A percentile compares a stretch with the other conserved stretches of the same genome.
Evolutionary conservation across 2,329 filamentous ascomycete genomes (phyloP).

Genomic region (Magnaporthiopsis rhizophila): DNA sequence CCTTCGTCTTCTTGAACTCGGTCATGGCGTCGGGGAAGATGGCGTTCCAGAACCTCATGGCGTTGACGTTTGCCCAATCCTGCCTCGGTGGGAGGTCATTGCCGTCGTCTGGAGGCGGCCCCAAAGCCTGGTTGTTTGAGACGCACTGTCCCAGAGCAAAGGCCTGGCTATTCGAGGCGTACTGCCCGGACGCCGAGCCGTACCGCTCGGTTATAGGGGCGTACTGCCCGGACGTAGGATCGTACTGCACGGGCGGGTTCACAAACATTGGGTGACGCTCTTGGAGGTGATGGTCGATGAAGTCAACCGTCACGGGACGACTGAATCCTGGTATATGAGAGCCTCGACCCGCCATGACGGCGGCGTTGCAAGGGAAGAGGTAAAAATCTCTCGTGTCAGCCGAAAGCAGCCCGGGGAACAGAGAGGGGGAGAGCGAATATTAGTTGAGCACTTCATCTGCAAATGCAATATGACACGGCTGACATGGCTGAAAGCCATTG

Average conservation of each 20-base stretch:
- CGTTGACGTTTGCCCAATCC: neutral
- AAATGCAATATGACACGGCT: neutral
- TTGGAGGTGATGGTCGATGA: neutral
- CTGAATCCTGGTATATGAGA: neutral
- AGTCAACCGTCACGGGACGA: neutral
- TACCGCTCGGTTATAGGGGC: neutral
- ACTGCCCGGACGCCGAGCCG: neutral
- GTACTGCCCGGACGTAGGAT: neutral
- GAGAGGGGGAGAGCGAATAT: no score
- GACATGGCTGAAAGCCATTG: neutral
- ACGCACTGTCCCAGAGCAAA: neutral
- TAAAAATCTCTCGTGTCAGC: neutral
- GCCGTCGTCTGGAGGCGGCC: no score
- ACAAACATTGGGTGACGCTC: neutral
- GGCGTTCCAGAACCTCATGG: neutral
- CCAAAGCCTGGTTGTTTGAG: neutral
- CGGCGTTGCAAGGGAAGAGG: neutral
- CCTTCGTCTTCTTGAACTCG: neutral
- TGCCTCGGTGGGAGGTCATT: neutral
- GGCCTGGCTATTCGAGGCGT: neutral
- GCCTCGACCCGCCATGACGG: neutral
- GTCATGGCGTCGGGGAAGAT: neutral
- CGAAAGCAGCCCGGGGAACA: no score
- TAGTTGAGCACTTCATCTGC: neutral
- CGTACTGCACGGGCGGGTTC: neutral